Evolutionary conservation across 2,329 filamentous ascomycete genomes (phyloP).

Genomic region (Coniochaeta ligniaria): DNA sequence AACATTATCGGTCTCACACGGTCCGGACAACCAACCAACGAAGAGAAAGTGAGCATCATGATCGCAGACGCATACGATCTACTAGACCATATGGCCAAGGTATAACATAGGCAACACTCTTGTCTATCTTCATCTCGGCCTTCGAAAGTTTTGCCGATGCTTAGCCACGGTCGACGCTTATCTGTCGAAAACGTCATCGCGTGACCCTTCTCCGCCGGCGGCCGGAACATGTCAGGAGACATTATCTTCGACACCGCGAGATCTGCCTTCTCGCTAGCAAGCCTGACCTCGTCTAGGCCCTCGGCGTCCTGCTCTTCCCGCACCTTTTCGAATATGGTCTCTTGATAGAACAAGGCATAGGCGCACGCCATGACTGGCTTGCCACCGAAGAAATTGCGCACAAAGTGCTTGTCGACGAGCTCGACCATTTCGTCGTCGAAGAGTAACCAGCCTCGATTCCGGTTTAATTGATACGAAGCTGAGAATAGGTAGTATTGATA

Average conservation of each 20-base stretch:
- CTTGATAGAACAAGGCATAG: conserved; percentile 96
- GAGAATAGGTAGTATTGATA: no score
- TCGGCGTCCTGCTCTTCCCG: conserved; percentile 78
- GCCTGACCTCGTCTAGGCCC: conserved; percentile 54
- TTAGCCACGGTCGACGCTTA: no score
- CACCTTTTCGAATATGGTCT: conserved; percentile 65
- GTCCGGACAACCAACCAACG: no score
- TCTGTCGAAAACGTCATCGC: conserved; percentile 43
- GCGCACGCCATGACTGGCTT: conserved; percentile 86
- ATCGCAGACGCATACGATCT: no score
- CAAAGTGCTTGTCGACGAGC: conserved; percentile 92
- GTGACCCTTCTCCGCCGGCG: conserved; percentile 24
- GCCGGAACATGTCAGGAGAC: conserved; percentile 10
- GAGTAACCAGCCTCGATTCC: conserved; percentile 88
- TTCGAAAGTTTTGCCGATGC: no score
- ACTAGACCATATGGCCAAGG: no score
- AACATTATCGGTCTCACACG: no score
- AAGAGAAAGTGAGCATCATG: no score
- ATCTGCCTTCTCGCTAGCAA: conserved; percentile 39
- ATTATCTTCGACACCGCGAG: conserved; percentile 15
- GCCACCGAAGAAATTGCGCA: conserved; percentile 95
- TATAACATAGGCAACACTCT: no score
- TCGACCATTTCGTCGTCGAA: conserved; percentile 99
- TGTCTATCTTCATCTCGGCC: no score
- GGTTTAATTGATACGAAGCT: no score